phyloP scores from a whole-genome alignment of 495 filamentous ascomycete species.

The Bathelium albidoporum region DNA sequence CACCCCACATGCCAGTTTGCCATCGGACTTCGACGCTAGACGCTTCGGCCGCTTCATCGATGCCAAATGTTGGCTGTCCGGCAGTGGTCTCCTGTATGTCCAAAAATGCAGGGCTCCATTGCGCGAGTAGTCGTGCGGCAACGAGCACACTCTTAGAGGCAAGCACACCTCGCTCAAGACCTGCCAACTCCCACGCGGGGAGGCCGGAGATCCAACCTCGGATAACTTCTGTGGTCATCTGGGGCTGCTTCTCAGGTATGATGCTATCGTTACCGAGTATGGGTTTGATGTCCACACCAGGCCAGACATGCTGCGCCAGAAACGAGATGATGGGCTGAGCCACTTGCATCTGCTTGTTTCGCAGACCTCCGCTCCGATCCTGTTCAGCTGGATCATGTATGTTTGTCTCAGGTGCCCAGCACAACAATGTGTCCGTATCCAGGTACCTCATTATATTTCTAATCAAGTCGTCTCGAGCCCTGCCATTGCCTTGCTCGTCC shows the following conservation, averaged over 20 bases:
- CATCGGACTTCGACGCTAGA: constrained; percentile 77
- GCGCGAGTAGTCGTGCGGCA: constrained; percentile 63
- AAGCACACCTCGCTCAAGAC: constrained; percentile 69
- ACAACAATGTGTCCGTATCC: constrained; percentile 87
- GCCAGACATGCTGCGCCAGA: constrained; percentile 70
- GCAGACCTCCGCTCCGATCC: constrained; percentile 41
- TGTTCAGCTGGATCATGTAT: constrained; percentile 29
- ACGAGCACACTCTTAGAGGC: constrained; percentile 79
- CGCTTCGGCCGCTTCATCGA: constrained; percentile 64
- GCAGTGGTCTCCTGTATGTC: constrained; percentile 28
- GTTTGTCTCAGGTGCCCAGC: constrained; percentile 65
- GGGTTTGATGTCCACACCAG: constrained; percentile 64
- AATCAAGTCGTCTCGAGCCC: constrained; percentile 48
- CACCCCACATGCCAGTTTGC: constrained; percentile 87
- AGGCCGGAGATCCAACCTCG: constrained; percentile 67
- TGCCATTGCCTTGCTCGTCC: constrained; percentile 40
- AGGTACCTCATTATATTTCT: constrained; percentile 70
- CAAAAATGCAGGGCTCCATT: constrained; percentile 72
- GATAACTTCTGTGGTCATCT: constrained; percentile 63
- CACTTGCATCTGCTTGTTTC: constrained; percentile 58
- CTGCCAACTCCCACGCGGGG: constrained; percentile 68
- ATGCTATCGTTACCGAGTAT: constrained; percentile 65
- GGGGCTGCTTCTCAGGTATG: constrained; percentile 57
- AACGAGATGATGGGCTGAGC: constrained; percentile 58
- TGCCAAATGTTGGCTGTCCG: constrained; percentile 39